phyloP scores from a whole-genome alignment of 2,329 filamentous ascomycete genomes.

The Neobulgaria alba region DNA sequence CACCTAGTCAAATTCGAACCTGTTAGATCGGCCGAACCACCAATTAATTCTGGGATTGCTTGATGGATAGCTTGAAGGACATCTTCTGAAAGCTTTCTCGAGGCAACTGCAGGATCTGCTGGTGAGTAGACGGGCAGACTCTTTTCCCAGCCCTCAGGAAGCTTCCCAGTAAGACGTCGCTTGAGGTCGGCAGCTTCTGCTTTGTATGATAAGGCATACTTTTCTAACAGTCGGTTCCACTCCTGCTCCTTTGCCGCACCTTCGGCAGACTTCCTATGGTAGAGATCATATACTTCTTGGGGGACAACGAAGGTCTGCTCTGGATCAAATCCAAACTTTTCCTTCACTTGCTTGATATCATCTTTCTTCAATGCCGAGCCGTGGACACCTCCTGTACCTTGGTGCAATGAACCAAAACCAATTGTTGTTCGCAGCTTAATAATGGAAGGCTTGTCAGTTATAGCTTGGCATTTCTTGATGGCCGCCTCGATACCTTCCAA shows the following conservation, averaged over 20 bases:
- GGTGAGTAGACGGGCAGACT: constrained; percentile 84
- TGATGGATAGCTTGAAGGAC: constrained; percentile 83
- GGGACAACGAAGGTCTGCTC: constrained; percentile 88
- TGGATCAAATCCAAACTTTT: constrained; percentile 93
- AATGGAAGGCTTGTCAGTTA: constrained; percentile 92
- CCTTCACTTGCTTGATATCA: constrained; percentile 88
- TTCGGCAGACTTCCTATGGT: constrained; percentile 74
- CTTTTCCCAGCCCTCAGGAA: constrained; percentile 97
- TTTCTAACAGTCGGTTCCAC: constrained; percentile 89
- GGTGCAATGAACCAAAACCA: constrained; percentile 85
- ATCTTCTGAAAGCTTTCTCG: constrained; percentile 91
- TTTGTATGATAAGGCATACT: constrained; percentile 73
- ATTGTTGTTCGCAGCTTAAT: constrained; percentile 98
- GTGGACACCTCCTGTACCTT: constrained; percentile 94
- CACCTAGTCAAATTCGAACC: constrained; percentile 97
- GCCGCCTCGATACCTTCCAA: constrained; percentile 81
- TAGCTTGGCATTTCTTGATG: constrained; percentile 73
- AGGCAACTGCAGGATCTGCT: constrained; percentile 74
- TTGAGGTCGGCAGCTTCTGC: constrained; percentile 70
- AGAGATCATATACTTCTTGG: constrained; percentile 87
- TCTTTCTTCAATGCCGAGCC: constrained; percentile 92
- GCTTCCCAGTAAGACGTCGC: constrained; percentile 72
- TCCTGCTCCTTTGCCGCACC: constrained; percentile 86
- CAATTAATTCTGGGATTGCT: constrained; percentile 80
- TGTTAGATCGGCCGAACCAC: constrained; percentile 95